Percentiles rank a stretch among this genome's conserved stretches.
Evolutionary conservation across 2,329 filamentous ascomycete genomes (phyloP).

Genomic region (Clonostachys chloroleuca): DNA sequence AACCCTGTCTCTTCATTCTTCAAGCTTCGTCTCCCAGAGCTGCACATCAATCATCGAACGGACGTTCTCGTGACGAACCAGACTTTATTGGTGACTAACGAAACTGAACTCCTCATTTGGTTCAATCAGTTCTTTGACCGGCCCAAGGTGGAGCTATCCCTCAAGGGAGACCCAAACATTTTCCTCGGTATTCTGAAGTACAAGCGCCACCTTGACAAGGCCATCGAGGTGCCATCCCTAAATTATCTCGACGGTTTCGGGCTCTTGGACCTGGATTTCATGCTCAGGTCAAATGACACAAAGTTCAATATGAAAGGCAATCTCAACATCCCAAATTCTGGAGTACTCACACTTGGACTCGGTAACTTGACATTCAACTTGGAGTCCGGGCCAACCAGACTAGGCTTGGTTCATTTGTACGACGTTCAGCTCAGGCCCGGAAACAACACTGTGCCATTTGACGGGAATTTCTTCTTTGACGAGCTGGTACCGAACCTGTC

Average conservation of each 20-base stretch:
- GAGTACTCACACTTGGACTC: conserved; percentile 33
- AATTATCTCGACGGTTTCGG: conserved; percentile 31
- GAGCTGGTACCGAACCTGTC: conserved; percentile 32
- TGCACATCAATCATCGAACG: conserved; percentile 26
- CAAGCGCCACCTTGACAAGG: conserved; percentile 31
- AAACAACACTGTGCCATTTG: conserved; percentile 34
- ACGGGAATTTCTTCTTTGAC: conserved; percentile 33
- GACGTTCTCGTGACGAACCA: conserved; percentile 24
- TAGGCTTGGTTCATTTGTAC: conserved; percentile 31
- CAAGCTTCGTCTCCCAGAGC: conserved; percentile 17
- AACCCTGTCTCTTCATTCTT: conserved; percentile 10
- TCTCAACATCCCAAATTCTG: conserved; percentile 38
- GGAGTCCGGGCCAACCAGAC: conserved; percentile 27
- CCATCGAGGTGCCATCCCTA: conserved; percentile 29
- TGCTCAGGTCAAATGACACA: conserved; percentile 27
- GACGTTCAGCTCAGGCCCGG: conserved; percentile 34
- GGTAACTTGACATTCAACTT: conserved; percentile 42
- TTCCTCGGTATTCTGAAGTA: conserved; percentile 32
- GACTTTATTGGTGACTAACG: conserved; percentile 25
- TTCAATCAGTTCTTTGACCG: conserved; percentile 33
- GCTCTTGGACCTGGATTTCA: conserved; percentile 28
- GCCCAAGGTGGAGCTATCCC: conserved; percentile 27
- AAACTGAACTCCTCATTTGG: conserved; percentile 30
- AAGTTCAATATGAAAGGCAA: conserved; percentile 34
- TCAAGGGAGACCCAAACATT: conserved; percentile 26